Base-by-base conservation (phyloP, 2,329 filamentous ascomycete genomes). In the Calonectria pteridis region DNA sequence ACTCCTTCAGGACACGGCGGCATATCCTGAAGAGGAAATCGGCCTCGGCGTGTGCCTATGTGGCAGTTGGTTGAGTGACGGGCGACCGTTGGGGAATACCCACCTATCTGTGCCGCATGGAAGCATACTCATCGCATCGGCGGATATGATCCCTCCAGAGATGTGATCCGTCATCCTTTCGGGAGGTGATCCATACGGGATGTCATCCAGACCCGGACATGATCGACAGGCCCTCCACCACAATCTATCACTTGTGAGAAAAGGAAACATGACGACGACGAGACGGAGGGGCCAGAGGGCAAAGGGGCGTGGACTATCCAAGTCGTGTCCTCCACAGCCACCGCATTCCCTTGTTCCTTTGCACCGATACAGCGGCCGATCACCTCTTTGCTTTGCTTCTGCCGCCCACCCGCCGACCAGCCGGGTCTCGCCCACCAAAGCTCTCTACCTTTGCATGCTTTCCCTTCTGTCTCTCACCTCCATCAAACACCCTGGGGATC, bases 21-120 rank as follows among this genome's bases (percentile, higher is more conserved):
- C 71, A 72, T 72, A 63, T 69, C 71, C 65, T 64, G 55, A 69
- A 72, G 11, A 29, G 71, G 71, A 64, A 55, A 58, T 43, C 43
- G 40, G 58, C 66, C 49, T 68, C 65, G 71, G 65, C 66, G 71
- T 31, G 53, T 31, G 46, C 46, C 65, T 46, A 64, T 69, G 50
- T 58, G 58, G 71, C 55, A 49, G 53, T 33, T 58, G 66, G 66
- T 69, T 69, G 66, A 68, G 37, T 55, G 35, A 46, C 35, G 14
- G 23, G 53, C 33, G 37, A 35, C 49, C 37, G 53, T 51, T 69
- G 43, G 67, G 67, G 26, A 58, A 69, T 62, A 69, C 33, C 67
- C 69, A 66, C 62, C 50, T 37, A 31, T 35, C 71, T 29, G 65
- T 65, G 58, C 71, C 71, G 37, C 58, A 69, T 50, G 7, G 43